These are phyloP conservation scores for Nematodospora valgi DNA, from an alignment of 805 yeast genomes.

Conservation along the genomic window DNA sequence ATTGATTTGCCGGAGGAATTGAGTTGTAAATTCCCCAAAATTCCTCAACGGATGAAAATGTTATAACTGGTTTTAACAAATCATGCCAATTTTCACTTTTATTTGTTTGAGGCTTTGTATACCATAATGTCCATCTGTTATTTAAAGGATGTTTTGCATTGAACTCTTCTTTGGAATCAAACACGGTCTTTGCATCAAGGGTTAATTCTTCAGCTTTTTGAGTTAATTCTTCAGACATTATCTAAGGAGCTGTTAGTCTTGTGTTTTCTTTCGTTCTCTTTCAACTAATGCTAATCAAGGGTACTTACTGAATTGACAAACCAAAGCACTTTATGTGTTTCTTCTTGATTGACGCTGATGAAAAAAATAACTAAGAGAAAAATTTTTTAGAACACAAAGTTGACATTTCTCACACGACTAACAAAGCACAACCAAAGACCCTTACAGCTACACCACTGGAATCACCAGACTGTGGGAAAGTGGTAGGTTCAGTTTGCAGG, in stretches of 20 bases:
- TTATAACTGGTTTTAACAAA: conserved; percentile 85
- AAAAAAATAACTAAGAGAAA: no score
- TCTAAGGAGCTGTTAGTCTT: not conserved
- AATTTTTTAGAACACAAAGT: no score
- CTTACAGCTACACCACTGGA: no score
- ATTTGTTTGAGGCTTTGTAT: conserved; percentile 86
- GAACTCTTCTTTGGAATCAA: conserved; percentile 60
- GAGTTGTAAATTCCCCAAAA: conserved; percentile 98
- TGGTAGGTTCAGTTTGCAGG: no score
- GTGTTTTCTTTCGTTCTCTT: not conserved
- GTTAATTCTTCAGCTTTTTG: conserved; percentile 43
- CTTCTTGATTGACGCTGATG: no score
- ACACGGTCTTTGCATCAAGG: conserved; percentile 46
- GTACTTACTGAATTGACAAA: no score
- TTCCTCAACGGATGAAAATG: conserved; percentile 93
- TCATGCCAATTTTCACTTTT: conserved; percentile 86
- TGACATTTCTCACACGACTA: no score
- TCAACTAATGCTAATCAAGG: no score
- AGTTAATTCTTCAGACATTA: conserved; percentile 45
- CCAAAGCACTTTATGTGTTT: no score
- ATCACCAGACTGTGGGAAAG: no score
- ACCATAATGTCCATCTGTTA: conserved; percentile 95
- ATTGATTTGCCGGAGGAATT: conserved; percentile 85
- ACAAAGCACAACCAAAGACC: no score
- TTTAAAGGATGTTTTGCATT: conserved; percentile 85